Percentiles rank a stretch among this genome's conserved stretches.
These are phyloP conservation scores for Acorus calamus DNA, from an alignment of 106 monocot genomes.

Conservation along the genomic window DNA sequence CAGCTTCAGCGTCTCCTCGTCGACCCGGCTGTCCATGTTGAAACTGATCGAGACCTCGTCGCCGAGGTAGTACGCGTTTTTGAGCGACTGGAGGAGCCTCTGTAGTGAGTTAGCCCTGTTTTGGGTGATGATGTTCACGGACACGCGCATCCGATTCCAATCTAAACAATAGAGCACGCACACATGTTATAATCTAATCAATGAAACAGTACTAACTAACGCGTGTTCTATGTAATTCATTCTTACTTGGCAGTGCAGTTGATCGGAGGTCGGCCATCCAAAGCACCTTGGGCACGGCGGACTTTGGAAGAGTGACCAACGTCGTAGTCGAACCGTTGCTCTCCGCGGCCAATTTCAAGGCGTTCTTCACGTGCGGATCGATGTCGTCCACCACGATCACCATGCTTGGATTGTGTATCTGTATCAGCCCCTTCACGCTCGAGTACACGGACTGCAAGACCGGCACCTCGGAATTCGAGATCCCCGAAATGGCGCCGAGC, in stretches of 20 bases:
- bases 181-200: neutral
- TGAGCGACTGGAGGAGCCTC: constrained; percentile 59
- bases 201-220: neutral
- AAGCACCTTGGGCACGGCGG: constrained; percentile 55
- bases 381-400: constrained; percentile 52
- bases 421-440: constrained; percentile 71
- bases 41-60: constrained; percentile 76
- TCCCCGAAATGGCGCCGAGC: constrained; percentile 52
- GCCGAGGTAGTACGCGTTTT: constrained; percentile 72
- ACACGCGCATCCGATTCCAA: constrained; percentile 84
- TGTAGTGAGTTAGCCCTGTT: constrained; percentile 64
- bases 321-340: constrained; percentile 30
- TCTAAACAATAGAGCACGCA: constrained; percentile 18
- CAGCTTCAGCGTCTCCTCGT: constrained; percentile 62
- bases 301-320: constrained; percentile 52
- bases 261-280: constrained; percentile 87
- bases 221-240: neutral
- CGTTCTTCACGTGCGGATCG: constrained; percentile 64
- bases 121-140: constrained; percentile 89
- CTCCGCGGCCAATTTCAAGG: constrained; percentile 72
- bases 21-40: constrained; percentile 94
- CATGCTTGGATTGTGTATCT: constrained; percentile 82
- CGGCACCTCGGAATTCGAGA: constrained; percentile 72
- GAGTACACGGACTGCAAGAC: constrained; percentile 75
- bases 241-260: constrained; percentile 62